Evolutionary conservation across 106 monocot species (phyloP).

Genomic region (Ottelia alismoides): DNA sequence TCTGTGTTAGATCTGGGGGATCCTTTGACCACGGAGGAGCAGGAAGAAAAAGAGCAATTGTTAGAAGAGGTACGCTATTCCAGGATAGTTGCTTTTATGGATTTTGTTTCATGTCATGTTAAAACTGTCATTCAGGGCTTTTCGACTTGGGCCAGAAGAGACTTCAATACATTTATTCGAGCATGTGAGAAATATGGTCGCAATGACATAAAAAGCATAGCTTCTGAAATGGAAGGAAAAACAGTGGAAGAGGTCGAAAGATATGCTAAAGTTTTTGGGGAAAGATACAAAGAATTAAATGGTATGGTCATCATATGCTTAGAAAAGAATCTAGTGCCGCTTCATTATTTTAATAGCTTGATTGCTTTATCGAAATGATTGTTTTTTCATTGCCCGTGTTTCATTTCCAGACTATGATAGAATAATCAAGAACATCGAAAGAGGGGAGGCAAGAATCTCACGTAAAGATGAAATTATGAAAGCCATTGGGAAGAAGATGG

Average conservation of each 20-base stretch:
- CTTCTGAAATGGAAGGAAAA: constrained; percentile 91
- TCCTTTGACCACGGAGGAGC: constrained; percentile 73
- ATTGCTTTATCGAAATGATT: neutral
- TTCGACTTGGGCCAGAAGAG: constrained; percentile 82
- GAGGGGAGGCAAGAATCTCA: constrained; percentile 86
- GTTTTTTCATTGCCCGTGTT: neutral
- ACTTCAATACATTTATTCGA: constrained; percentile 87
- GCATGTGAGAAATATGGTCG: constrained; percentile 95
- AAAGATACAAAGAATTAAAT: constrained; percentile 87
- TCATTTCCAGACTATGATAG: constrained; percentile 70
- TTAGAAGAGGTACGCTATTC: constrained; percentile 78
- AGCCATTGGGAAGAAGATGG: constrained; percentile 87
- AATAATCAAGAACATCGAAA: constrained; percentile 94
- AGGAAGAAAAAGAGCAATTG: constrained; percentile 81
- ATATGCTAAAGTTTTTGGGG: constrained; percentile 81
- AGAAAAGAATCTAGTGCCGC: too few relatives aligned
- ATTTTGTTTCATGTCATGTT: neutral
- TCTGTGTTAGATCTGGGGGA: constrained; percentile 49
- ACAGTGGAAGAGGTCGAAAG: constrained; percentile 82
- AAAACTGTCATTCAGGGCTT: too few relatives aligned
- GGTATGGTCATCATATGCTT: too few relatives aligned
- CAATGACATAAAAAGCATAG: constrained; percentile 78
- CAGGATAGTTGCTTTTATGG: too few relatives aligned
- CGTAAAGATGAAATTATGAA: constrained; percentile 97
- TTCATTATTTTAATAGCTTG: neutral